Base-by-base conservation (phyloP, 2,329 filamentous ascomycete species). In the Sporothrix dimorphospora region DNA sequence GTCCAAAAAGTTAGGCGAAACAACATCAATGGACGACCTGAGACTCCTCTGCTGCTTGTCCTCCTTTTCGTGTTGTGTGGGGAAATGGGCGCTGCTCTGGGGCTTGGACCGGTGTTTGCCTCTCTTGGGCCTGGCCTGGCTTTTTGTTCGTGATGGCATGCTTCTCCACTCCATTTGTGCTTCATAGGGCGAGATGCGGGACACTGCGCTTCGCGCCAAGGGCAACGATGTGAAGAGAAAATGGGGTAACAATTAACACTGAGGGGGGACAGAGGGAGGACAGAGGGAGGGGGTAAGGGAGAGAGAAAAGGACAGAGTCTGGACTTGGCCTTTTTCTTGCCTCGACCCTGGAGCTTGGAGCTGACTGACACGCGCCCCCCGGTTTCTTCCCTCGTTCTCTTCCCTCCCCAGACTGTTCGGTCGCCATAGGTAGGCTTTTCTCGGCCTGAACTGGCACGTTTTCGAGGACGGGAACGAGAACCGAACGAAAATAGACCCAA, bases 401-500 rank as follows among this genome's bases (percentile, higher is more conserved):
- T n/a, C 21, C 12, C 40, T 47, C 42, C 63, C 42, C 63, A 61
- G 55, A 61, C 19, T 40, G 21, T 21, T 61, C 8, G 55, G n/a
- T 12, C 59, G n/a, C 9, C 27, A 30, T 55, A n/a, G 49, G 49
- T 57, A 69, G 49, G 14, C 66, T 42, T 11, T 42, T 68, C 45
- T 68, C 65, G 65, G 65, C 65, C 9, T 53, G 65, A 30, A 16
- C 65, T 68, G 38, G n/a, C 57, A 61, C 55, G 19, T 42, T 63
- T n/a, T 24, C 14, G 24, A 66, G 40, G 16, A 66, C 57, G n/a
- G 42, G 57, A 61, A 61, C 14, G 42, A 66, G 16, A 47, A 19
- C 57, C 21, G 24, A 9, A 49, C 63, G 42, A 30, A 49, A 66
- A 66, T 49, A 66, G 61, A 49, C 42, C 40, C 55, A 38, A 38